Base-by-base conservation (phyloP, 2,329 filamentous ascomycete genomes). In the Tothia fuscella region DNA sequence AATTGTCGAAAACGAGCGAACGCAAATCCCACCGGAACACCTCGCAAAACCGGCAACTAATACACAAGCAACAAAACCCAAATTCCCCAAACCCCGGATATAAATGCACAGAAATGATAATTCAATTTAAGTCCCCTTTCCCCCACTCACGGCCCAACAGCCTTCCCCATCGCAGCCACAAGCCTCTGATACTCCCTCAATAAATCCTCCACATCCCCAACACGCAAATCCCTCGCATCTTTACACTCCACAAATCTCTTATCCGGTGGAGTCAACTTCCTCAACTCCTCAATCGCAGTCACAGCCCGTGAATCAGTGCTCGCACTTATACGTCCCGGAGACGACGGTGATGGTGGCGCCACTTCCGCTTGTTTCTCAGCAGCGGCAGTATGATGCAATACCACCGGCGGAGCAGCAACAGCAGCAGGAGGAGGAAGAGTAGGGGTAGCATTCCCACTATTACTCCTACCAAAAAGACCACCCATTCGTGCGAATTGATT, bases 401-500 rank as follows among this genome's bases (percentile, higher is more conserved):
- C n/a, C n/a, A n/a, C n/a, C 7, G 31, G 31, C 9, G 31, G 31
- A 14, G 35, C 13, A 17, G 39, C 28, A 20, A 33, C 55, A 6
- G 49, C 22, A 16, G 61, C 60, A 48, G 61, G 55, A 14, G 67
- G 56, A 35, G 61, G 51, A 12, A 63, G 50, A 13, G 62, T 43
- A 17, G 65, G 59, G 19, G 70, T 62, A 7, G 60, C 58, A 6
- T 66, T 52, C 33, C 52, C 68, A 6, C 66, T 60, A 16, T 66
- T 60, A 17, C 66, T 60, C 40, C 80, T 68, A 1, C 84, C 82
- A 51, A 93, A 89, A 1, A 93, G 80, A 55, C 79, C 72, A 43
- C 74, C 73, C 56, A 91, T 86, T 25, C 78, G 71, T 6, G 81
- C 77, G 39, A 93, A 74, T 39, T 85, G 76, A 33, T 78, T 84